Percentiles rank a stretch among this genome's conserved stretches.
phyloP scores from a whole-genome alignment of 306 rosid species.

The Senna siamea region DNA sequence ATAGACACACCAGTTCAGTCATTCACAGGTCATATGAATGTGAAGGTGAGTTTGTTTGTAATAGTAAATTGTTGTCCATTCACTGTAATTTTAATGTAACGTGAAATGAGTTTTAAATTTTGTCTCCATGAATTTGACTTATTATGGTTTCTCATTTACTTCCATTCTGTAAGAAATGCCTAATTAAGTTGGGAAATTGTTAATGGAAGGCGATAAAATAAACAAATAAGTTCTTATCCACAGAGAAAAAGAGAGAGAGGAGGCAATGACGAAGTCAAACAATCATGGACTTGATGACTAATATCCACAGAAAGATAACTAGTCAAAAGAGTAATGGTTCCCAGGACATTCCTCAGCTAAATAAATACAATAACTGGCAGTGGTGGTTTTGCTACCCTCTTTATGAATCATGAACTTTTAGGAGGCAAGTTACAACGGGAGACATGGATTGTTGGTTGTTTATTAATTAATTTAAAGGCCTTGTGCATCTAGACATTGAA shows the following conservation, averaged over 20 bases:
- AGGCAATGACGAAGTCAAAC: background rate
- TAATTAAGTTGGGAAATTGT: background rate
- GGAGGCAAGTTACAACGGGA: background rate
- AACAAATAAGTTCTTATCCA: background rate
- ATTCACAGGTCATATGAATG: constrained; percentile 83
- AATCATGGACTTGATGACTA: background rate
- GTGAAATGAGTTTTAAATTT: background rate
- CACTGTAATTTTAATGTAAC: background rate
- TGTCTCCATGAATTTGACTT: constrained; percentile 23
- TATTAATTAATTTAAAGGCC: background rate
- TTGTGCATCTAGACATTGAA: background rate
- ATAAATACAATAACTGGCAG: too few species aligned
- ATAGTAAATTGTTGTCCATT: background rate
- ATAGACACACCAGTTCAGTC: constrained; percentile 79
- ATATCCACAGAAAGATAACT: background rate
- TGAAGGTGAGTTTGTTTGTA: constrained; percentile 67
- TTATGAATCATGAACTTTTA: background rate
- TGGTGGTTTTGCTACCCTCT: background rate
- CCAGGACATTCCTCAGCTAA: background rate
- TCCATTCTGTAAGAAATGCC: background rate
- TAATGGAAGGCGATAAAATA: background rate
- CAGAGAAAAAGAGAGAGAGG: background rate
- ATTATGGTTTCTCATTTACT: background rate
- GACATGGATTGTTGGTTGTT: background rate
- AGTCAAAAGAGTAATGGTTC: background rate